Evolutionary conservation across 768 basidiomycete species (phyloP).

Genomic region (Mycena vulgaris): DNA sequence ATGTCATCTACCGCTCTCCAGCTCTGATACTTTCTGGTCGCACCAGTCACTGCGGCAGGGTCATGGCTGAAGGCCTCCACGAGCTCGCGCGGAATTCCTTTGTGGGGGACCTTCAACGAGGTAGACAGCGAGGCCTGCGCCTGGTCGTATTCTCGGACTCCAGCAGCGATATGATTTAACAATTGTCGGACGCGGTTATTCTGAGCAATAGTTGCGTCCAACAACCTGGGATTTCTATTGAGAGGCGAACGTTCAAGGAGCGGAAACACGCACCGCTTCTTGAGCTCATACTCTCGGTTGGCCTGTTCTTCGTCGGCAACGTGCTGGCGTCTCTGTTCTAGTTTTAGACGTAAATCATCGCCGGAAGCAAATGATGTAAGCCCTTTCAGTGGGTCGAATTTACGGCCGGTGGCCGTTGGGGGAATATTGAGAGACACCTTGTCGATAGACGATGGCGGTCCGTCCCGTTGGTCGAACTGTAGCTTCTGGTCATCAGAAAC

Average conservation of each 20-base stretch:
- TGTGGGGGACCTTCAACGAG: slow-evolving; percentile 63
- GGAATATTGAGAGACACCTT: slow-evolving; percentile 22
- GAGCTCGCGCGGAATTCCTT: slow-evolving; percentile 73
- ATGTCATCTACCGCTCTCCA: slow-evolving; percentile 88
- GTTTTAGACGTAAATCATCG: slow-evolving; percentile 44
- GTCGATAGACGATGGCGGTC: slow-evolving; percentile 10
- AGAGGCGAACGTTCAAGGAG: slow-evolving; percentile 10
- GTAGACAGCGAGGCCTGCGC: slow-evolving; percentile 68
- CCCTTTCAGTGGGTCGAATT: slow-evolving; percentile 37
- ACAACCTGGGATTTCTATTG: slow-evolving; percentile 58
- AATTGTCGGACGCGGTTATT: slow-evolving; percentile 81
- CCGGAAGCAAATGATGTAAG: slow-evolving; percentile 46
- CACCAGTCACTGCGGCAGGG: slow-evolving; percentile 80
- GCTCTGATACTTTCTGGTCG: slow-evolving; percentile 71
- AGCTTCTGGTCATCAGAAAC: slow-evolving; percentile 11
- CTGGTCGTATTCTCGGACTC: slow-evolving; percentile 76
- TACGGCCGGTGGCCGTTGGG: slow-evolving; percentile 28
- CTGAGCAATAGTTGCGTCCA: slow-evolving; percentile 71
- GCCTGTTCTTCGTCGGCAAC: slow-evolving; percentile 65
- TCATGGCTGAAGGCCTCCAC: slow-evolving; percentile 84
- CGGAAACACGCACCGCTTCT: slow-evolving; percentile 62
- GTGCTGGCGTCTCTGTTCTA: slow-evolving; percentile 53
- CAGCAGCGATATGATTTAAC: slow-evolving; percentile 74
- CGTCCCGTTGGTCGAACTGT: neutral
- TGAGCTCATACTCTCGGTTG: slow-evolving; percentile 71